phyloP scores from a whole-genome alignment of 495 filamentous ascomycete genomes.

The Penicillium robsamsonii region DNA sequence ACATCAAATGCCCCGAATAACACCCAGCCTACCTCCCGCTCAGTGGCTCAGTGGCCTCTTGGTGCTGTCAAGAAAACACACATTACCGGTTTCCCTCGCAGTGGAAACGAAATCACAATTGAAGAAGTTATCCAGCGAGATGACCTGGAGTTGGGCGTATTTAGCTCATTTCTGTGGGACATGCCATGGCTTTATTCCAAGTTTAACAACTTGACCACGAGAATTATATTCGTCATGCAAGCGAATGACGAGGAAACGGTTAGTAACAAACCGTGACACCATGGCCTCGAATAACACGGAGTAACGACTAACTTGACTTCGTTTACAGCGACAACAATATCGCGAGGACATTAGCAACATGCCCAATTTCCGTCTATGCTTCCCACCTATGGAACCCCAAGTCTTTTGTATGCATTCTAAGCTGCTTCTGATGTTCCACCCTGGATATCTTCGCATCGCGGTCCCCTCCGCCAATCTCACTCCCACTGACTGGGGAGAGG shows the following conservation, averaged over 20 bases:
- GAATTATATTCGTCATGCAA: slow-evolving; percentile 67
- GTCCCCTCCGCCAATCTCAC: slow-evolving; percentile 80
- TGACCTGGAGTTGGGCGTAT: slow-evolving; percentile 68
- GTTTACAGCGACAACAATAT: slow-evolving; percentile 33
- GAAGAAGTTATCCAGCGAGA: slow-evolving; percentile 81
- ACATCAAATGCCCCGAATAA: slow-evolving; percentile 3
- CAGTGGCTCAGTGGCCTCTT: slow-evolving; percentile 57
- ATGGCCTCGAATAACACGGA: neutral
- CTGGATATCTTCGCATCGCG: slow-evolving; percentile 64
- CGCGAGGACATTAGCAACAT: slow-evolving; percentile 50
- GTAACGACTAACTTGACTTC: neutral
- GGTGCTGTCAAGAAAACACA: slow-evolving; percentile 85
- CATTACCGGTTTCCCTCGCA: slow-evolving; percentile 54
- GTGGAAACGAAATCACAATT: slow-evolving; percentile 75
- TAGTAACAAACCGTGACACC: slow-evolving; percentile 10
- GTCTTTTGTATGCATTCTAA: slow-evolving; percentile 84
- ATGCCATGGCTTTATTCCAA: slow-evolving; percentile 68
- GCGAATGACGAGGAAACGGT: slow-evolving; percentile 59
- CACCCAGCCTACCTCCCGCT: slow-evolving; percentile 20
- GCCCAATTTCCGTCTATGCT: slow-evolving; percentile 65
- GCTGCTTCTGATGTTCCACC: slow-evolving; percentile 76
- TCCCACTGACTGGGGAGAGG: slow-evolving; percentile 84
- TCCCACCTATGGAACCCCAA: slow-evolving; percentile 69
- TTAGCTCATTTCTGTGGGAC: slow-evolving; percentile 89
- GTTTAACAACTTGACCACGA: slow-evolving; percentile 50